Evolutionary conservation across 192 early-diverging fungal species (phyloP), one percentile per base, ranked within the genome.

Genomic region (Neocallimastix lanati): DNA sequence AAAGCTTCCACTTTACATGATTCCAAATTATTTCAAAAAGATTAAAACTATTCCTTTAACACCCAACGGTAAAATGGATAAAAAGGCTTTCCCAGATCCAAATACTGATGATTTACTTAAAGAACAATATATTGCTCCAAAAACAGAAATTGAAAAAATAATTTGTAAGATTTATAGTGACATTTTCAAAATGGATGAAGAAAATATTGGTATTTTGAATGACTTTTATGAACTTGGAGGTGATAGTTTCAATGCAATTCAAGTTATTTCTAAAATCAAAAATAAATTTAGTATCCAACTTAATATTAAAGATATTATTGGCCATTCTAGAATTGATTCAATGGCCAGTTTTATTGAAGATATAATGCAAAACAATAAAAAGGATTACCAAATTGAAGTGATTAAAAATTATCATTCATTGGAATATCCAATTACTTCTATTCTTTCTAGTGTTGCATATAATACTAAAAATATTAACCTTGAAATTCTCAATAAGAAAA

Each of bases 11-110:
- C 1, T 13, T 21, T 21, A 50, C 21, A 50, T 50, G 40, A 50
- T 50, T 21, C 40, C 40, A 50, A 50, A 50, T 50, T 50, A 80
- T 28, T 82, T 82, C 76, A 77, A 82, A 14, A 37, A 76, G 7
- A 29, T 86, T 76, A 82, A 84, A 14, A 35, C 9, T 0, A 50
- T 86, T 25, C 83, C 83, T 28, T n/a, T 83, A 29, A 82, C 81
- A 29, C 27, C 79, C 28, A 81, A 81, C 67, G 82, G 81, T 29
- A 83, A 86, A 28, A 78, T 83, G 21, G 79, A 86, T 79, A 80
- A 81, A 37, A 81, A 78, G 16, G 84, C 83, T 2, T 80, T 86
- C 1, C 84, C 28, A 79, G 82, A 77, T 38, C 78, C 28, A 37
- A 21, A 2, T 50, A 4, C 21, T 21, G 18, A 21, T 0, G 40